phyloP scores from a whole-genome alignment of 495 filamentous ascomycete genomes.

The Aspergillus sclerotiicarbonarius region DNA sequence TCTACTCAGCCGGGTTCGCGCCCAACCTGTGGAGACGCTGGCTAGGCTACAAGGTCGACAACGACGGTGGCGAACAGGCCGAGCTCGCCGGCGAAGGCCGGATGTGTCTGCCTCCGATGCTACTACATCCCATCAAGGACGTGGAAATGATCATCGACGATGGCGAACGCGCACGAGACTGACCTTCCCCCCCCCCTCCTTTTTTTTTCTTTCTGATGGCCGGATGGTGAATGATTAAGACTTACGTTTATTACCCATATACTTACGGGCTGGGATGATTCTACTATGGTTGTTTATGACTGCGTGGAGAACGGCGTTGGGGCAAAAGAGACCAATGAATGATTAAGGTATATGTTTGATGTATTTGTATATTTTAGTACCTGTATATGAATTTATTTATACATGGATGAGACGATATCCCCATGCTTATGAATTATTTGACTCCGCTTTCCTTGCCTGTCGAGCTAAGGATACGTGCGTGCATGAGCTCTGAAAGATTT shows the following conservation, averaged over 20 bases:
- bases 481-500: too few species aligned
- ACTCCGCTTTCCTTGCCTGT: too few species aligned
- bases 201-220: constrained; percentile 1
- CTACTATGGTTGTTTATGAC: too few species aligned
- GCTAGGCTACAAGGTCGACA: constrained; percentile 81
- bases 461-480: too few species aligned
- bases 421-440: too few species aligned
- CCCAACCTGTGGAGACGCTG: constrained; percentile 82
- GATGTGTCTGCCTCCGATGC: constrained; percentile 91
- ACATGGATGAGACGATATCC: too few species aligned
- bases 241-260: not conserved
- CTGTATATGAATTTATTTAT: not conserved
- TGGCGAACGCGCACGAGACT: constrained; percentile 20
- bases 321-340: too few species aligned
- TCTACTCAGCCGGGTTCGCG: constrained; percentile 86
- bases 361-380: not conserved
- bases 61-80: constrained; percentile 80
- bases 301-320: too few species aligned
- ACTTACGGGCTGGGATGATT: too few species aligned
- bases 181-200: not conserved
- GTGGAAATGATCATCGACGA: constrained; percentile 73
- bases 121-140: constrained; percentile 90
- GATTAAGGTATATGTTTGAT: too few species aligned
- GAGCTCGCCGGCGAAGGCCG: constrained; percentile 75
- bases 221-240: not conserved